Base-by-base conservation (phyloP, 2,329 filamentous ascomycete genomes). In the Aspergillus ruber region DNA sequence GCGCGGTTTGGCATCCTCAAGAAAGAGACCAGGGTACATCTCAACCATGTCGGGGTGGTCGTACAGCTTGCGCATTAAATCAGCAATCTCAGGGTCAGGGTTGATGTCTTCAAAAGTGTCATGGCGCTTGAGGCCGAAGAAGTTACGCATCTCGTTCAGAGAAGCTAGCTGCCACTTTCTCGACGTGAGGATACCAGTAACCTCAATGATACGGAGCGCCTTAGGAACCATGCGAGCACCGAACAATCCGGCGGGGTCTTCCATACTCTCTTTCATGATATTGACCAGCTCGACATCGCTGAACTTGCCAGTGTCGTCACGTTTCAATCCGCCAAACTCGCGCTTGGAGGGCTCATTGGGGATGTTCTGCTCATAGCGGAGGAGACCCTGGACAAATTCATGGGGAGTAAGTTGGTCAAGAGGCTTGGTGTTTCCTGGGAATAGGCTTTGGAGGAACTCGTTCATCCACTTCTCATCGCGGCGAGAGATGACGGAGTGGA, bases 151-250 rank as follows among this genome's bases (percentile, higher is more conserved):
- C 59, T 85, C 82, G 45, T 71, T 71, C 46, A 71, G 51, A 12
- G 67, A 68, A 9, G 60, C 65, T 41, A 64, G 53, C 39, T 64
- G 60, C 88, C 88, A 93, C 51, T 80, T 78, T 23, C 88, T 77
- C 5, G 85, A 84, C 51, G 89, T 86, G 36, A 87, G 74, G 45
- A 93, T 91, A 27, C 87, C 88, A 3, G 91, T 71, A 38, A 90
- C 85, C 65, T 93, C 88, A 20, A 93, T 79, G 1, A 83, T 80
- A 52, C 82, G 81, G 77, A 93, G 81, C 15, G 83, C 78, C 8
- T 80, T 74, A 0, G 88, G 88, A 0, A 91, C 84, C 50, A 87
- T 86, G 9, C 81, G 81, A 0, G 81, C 81, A 0, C 85, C 85
- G 54, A 88, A 89, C 0, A 80, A 78, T 13, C 82, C 81, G 10